A percentile compares a stretch with the other conserved stretches of the same genome.
phyloP scores from a whole-genome alignment of 1,139 yeast species.

The Casaregolazyma suthepensis region DNA sequence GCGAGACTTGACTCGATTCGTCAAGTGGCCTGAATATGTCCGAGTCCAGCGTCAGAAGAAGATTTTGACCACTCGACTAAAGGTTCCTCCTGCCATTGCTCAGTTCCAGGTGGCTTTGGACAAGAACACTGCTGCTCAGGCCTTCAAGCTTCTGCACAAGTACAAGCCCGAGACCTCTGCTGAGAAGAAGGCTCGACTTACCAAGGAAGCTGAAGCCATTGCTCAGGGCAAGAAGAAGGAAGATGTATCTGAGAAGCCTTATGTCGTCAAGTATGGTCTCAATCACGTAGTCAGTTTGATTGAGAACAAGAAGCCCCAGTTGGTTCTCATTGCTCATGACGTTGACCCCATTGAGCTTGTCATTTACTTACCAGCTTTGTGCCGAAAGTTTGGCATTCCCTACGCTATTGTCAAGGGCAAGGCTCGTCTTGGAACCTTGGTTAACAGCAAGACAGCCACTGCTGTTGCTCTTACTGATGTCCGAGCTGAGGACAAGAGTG shows the following conservation, averaged over 20 bases:
- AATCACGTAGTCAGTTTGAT: slow-evolving; percentile 95
- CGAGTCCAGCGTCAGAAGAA: slow-evolving; percentile 97
- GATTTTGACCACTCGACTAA: slow-evolving; percentile 87
- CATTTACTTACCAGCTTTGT: slow-evolving; percentile 93
- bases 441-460: slow-evolving; percentile 94
- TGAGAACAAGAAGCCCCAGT: slow-evolving; percentile 97
- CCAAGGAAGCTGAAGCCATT: slow-evolving; percentile 97
- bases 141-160: slow-evolving; percentile 95
- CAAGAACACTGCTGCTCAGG: slow-evolving; percentile 96
- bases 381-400: slow-evolving; percentile 99
- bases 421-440: slow-evolving; percentile 97
- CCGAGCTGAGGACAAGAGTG: slow-evolving; percentile 87
- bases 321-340: slow-evolving; percentile 94
- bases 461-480: slow-evolving; percentile 97
- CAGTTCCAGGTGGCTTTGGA: slow-evolving; percentile 94
- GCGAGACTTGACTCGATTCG: slow-evolving; percentile 92
- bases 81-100: slow-evolving; percentile 97
- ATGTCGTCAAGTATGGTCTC: slow-evolving; percentile 92
- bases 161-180: slow-evolving; percentile 96
- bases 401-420: slow-evolving; percentile 98
- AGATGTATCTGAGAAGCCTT: slow-evolving; percentile 94
- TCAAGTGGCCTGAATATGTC: slow-evolving; percentile 97
- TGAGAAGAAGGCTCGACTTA: slow-evolving; percentile 97
- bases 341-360: slow-evolving; percentile 99
- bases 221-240: slow-evolving; percentile 96